Conservation (phyloP, 441 rosid species). For the Aquilaria agallochum region DNA sequence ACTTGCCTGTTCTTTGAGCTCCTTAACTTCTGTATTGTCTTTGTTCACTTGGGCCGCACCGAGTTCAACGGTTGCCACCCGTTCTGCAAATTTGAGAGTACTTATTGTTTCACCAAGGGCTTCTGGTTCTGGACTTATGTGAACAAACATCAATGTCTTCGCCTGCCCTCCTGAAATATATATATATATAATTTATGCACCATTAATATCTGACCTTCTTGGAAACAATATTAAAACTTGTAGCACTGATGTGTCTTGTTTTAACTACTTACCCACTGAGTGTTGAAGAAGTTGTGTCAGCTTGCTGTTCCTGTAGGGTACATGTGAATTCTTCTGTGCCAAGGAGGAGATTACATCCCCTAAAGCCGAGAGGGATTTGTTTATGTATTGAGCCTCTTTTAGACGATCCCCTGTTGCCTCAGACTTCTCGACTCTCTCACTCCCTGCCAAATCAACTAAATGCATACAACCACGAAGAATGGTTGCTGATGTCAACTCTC, state of each 20-base stretch:
- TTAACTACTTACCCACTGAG: constrained; percentile 59
- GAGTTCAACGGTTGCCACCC: constrained; percentile 86
- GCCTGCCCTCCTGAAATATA: constrained; percentile 78
- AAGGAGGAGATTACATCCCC: constrained; percentile 95
- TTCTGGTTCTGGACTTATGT: constrained; percentile 79
- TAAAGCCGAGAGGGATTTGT: constrained; percentile 84
- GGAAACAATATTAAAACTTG: not conserved
- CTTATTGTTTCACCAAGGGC: constrained; percentile 85
- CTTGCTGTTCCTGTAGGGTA: constrained; percentile 89
- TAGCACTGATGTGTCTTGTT: not conserved
- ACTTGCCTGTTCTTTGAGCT: constrained; percentile 76
- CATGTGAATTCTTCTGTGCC: constrained; percentile 85
- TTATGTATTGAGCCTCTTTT: constrained; percentile 88
- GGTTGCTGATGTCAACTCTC: constrained; percentile 69
- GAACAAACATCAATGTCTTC: constrained; percentile 91
- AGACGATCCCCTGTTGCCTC: constrained; percentile 86
- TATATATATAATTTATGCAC: constrained; percentile 8
- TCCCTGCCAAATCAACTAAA: constrained; percentile 89
- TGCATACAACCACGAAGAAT: constrained; percentile 83
- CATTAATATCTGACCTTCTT: not conserved
- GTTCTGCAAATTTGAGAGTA: constrained; percentile 87
- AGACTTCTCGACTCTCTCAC: constrained; percentile 88
- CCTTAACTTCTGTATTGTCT: constrained; percentile 69
- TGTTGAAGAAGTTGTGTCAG: constrained; percentile 92
- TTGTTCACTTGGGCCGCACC: constrained; percentile 86